A percentile compares a stretch with the other conserved stretches of the same genome.
phyloP scores from a whole-genome alignment of 192 early-diverging fungal genomes.

The Backusella sp. region DNA sequence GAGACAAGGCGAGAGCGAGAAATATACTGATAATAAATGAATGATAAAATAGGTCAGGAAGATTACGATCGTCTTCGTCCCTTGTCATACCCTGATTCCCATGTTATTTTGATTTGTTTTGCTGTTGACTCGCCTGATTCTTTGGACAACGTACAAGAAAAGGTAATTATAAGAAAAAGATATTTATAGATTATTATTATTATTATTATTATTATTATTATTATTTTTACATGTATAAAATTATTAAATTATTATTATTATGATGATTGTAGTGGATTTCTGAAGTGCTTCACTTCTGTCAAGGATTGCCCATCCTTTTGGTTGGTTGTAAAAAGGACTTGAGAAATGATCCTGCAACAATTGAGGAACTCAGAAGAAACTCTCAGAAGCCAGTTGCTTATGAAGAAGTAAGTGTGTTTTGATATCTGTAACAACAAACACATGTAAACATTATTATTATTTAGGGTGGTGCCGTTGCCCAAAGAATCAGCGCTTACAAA shows the following conservation, averaged over 20 bases:
- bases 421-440: neutral
- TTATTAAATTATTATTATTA: neutral
- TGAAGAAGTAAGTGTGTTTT: constrained; percentile 58
- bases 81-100: constrained; percentile 88
- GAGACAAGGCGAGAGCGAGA: neutral
- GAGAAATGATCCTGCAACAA: constrained; percentile 74
- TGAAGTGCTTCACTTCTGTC: constrained; percentile 85
- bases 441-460: constrained; percentile 39
- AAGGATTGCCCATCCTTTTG: constrained; percentile 79
- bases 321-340: constrained; percentile 91
- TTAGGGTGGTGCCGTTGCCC: constrained; percentile 68
- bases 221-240: neutral
- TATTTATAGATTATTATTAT: neutral
- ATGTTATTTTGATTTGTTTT: constrained; percentile 94
- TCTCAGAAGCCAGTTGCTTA: constrained; percentile 72
- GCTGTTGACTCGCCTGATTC: constrained; percentile 81
- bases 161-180: constrained; percentile 31
- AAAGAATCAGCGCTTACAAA: constrained; percentile 75
- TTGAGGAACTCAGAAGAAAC: constrained; percentile 73
- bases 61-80: constrained; percentile 95
- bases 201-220: neutral
- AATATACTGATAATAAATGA: neutral
- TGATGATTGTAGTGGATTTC: constrained; percentile 71
- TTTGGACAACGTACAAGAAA: constrained; percentile 79
- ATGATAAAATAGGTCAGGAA: constrained; percentile 69